Evolutionary conservation across 1,139 yeast species (phyloP).

Genomic region (Taphrina communis): DNA sequence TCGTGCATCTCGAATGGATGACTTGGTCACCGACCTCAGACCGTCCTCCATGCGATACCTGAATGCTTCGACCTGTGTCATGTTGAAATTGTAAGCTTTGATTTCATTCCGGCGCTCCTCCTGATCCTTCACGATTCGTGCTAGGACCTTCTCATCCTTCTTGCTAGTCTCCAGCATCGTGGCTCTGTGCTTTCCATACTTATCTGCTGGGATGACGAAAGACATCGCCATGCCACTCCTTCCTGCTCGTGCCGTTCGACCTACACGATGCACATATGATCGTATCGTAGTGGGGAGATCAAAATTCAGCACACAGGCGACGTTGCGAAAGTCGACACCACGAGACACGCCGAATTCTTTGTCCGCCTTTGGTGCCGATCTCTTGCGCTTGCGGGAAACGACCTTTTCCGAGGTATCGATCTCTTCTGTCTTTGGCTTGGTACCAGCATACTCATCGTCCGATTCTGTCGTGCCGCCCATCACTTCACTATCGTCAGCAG

Average conservation of each 20-base stretch:
- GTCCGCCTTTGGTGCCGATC: constrained; percentile 54
- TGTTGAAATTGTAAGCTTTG: constrained; percentile 85
- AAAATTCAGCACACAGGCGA: constrained; percentile 94
- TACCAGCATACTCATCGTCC: constrained; percentile 45
- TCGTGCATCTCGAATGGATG: constrained; percentile 91
- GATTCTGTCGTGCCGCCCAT: constrained; percentile 46
- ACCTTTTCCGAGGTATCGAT: constrained; percentile 36
- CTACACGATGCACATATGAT: constrained; percentile 91
- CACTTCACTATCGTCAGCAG: constrained; percentile 76
- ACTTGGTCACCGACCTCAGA: constrained; percentile 88
- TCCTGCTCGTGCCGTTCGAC: constrained; percentile 98
- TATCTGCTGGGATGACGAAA: constrained; percentile 81
- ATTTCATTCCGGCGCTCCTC: constrained; percentile 54
- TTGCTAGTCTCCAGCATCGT: constrained; percentile 74
- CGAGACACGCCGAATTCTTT: constrained; percentile 92
- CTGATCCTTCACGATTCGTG: constrained; percentile 78
- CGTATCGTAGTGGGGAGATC: constrained; percentile 91
- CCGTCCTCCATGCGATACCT: constrained; percentile 98
- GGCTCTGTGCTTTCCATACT: constrained; percentile 86
- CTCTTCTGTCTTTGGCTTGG: constrained; percentile 46
- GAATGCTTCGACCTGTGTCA: constrained; percentile 92
- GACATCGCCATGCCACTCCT: constrained; percentile 94
- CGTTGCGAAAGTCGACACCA: constrained; percentile 95
- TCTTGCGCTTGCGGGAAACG: constrained; percentile 53
- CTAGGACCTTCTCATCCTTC: constrained; percentile 83